Conservation (phyloP, 371 early-diverging fungal genomes). For the Mucor ambiguus region DNA sequence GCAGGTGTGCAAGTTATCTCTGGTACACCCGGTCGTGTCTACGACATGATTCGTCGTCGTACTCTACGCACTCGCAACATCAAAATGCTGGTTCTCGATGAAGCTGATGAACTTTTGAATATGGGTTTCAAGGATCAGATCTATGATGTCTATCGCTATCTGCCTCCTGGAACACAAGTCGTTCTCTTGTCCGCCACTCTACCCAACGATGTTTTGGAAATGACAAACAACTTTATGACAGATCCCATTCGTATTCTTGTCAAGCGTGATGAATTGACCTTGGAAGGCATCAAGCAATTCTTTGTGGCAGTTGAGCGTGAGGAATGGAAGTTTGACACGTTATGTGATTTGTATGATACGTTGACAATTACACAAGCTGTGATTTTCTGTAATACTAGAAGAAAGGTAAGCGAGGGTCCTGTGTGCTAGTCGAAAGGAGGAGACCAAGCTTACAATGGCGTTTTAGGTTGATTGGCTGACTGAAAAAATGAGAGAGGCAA, state of each 20-base stretch:
- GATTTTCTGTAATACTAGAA: conserved; percentile 98
- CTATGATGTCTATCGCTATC: conserved; percentile 94
- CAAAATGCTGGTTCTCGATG: conserved; percentile 98
- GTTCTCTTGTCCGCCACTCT: conserved; percentile 99
- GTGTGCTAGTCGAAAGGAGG: too few relatives aligned
- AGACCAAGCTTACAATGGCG: neutral
- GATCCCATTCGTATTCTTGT: conserved; percentile 98
- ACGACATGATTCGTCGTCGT: conserved; percentile 97
- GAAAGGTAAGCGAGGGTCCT: conserved; percentile 70
- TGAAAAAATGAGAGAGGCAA: conserved; percentile 89
- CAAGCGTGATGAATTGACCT: conserved; percentile 99
- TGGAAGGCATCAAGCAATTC: conserved; percentile 99
- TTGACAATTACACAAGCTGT: conserved; percentile 98
- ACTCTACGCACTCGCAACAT: conserved; percentile 86
- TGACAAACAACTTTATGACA: conserved; percentile 97
- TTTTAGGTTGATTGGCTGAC: conserved; percentile 93
- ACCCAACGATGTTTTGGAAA: conserved; percentile 96
- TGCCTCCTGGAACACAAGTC: conserved; percentile 96
- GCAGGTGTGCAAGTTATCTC: conserved; percentile 94
- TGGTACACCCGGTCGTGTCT: conserved; percentile 99
- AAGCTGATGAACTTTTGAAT: conserved; percentile 99
- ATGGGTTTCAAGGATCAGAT: conserved; percentile 99
- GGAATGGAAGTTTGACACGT: conserved; percentile 96
- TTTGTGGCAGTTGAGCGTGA: conserved; percentile 97
- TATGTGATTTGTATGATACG: conserved; percentile 96